Base-by-base conservation (phyloP, 1,284 basidiomycete species). In the Wallemia ichthyophaga region DNA sequence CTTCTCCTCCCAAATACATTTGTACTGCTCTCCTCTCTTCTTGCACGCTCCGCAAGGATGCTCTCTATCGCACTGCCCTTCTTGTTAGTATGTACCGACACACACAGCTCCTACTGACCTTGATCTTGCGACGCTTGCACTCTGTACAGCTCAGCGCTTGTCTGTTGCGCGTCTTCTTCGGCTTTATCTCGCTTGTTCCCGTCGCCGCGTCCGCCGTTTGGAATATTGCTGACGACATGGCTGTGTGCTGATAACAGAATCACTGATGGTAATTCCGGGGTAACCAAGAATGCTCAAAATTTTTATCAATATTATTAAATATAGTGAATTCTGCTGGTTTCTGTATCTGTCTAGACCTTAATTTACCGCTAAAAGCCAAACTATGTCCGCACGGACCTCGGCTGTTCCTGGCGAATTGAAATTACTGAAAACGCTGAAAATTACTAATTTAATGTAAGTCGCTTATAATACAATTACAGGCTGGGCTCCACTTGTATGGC, bases 401-500 rank as follows among this genome's bases (percentile, higher is more conserved):
- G n/a, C n/a, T n/a, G n/a, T n/a, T n/a, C n/a, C n/a, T n/a, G n/a
- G n/a, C n/a, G n/a, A n/a, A n/a, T n/a, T 31, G 28, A 31, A 7
- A 31, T 31, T 31, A 31, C n/a, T n/a, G n/a, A n/a, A n/a, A n/a
- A n/a, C n/a, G 7, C 28, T 31, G n/a, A 48, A 21, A 15, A 21
- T 5, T 3, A 48, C 37, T 17, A 48, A 11, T 48, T 17, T 21
- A 48, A 48, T 48, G 11, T 48, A 48, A 3, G n/a, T 48, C 5
- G 9, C 5, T 3, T 48, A 48, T 15, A 17, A 11, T 48, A 48
- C n/a, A 17, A 48, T 21, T 48, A 48, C 37, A 48, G n/a, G n/a
- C 37, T 48, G 37, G 55, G 55, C 62, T 75, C 74, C n/a, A 91
- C 75, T 69, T 95, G 89, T 62, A 95, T 81, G 1, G 83, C 83